Conservation (phyloP, 2,329 filamentous ascomycete genomes). For the Cercospora brassicicola region DNA sequence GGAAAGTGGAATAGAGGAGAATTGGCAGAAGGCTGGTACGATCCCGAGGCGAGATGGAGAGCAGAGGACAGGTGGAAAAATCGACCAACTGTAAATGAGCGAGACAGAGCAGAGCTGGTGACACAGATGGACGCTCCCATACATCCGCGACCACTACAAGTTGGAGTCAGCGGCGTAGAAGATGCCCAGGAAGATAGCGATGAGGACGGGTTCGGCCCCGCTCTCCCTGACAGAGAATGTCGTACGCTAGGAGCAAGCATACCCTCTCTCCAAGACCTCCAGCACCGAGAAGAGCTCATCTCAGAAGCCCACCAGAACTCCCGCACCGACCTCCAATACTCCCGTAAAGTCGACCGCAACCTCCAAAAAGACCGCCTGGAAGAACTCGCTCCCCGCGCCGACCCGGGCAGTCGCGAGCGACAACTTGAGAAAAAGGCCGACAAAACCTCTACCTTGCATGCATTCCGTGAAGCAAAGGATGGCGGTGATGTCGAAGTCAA, state of each 20-base stretch:
- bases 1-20: slow-evolving; percentile 89
- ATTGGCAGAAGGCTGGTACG: slow-evolving; percentile 90
- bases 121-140: neutral
- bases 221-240: slow-evolving; percentile 44
- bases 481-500: slow-evolving; percentile 65
- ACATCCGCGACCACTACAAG: slow-evolving; percentile 17
- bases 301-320: slow-evolving; percentile 52
- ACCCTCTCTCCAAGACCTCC: slow-evolving; percentile 72
- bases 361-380: slow-evolving; percentile 72
- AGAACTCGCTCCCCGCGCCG: slow-evolving; percentile 78
- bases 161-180: slow-evolving; percentile 27
- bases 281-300: slow-evolving; percentile 55
- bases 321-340: slow-evolving; percentile 57
- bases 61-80: slow-evolving; percentile 42
- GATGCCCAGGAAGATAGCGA: slow-evolving; percentile 44
- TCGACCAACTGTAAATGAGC: slow-evolving; percentile 23
- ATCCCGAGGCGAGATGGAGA: slow-evolving; percentile 67
- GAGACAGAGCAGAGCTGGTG: neutral
- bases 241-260: slow-evolving; percentile 58
- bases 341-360: slow-evolving; percentile 64
- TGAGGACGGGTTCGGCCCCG: slow-evolving; percentile 59
- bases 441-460: slow-evolving; percentile 68
- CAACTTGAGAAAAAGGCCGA: slow-evolving; percentile 81
- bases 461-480: slow-evolving; percentile 67
- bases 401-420: slow-evolving; percentile 78